These are phyloP conservation scores for Hymenoscyphus linearis DNA, from an alignment of 2,329 filamentous ascomycete genomes.

Conservation along the genomic window DNA sequence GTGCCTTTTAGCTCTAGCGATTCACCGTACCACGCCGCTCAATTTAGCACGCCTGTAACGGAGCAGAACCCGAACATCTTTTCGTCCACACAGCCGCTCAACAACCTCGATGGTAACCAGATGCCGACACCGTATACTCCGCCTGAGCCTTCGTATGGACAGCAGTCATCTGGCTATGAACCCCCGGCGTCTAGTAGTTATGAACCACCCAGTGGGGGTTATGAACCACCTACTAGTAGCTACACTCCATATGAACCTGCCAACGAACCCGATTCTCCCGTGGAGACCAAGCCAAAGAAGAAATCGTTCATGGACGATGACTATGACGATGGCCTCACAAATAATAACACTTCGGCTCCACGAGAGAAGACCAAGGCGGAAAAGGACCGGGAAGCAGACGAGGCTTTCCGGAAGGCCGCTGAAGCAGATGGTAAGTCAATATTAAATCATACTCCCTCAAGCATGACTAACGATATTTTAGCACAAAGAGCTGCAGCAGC, in stretches of 20 bases:
- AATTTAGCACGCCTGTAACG: constrained; percentile 13
- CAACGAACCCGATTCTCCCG: constrained; percentile 37
- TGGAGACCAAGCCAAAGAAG: constrained; percentile 58
- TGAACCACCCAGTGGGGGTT: constrained; percentile 20
- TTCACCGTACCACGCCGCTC: constrained; percentile 17
- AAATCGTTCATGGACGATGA: constrained; percentile 80
- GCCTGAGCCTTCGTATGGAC: constrained; percentile 24
- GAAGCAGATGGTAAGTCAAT: constrained; percentile 60
- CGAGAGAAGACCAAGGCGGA: constrained; percentile 58
- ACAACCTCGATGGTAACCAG: constrained; percentile 18
- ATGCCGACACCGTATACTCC: constrained; percentile 14
- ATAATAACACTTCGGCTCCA: constrained; percentile 35
- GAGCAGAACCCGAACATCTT: constrained; percentile 18
- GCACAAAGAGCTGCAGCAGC: constrained; percentile 54
- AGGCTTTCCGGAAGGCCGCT: constrained; percentile 79
- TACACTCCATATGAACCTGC: constrained; percentile 46
- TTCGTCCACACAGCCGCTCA: constrained; percentile 21
- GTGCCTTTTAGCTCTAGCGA: constrained; percentile 16
- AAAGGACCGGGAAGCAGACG: constrained; percentile 74
- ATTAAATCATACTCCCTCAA: constrained; percentile 15
- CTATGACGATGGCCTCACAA: constrained; percentile 59
- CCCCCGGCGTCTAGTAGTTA: constrained; percentile 20
- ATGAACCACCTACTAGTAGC: constrained; percentile 25
- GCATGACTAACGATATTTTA: constrained; percentile 31
- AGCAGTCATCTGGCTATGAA: constrained; percentile 22